Conservation (phyloP, 192 early-diverging fungal species). For the Backusella westeae region DNA sequence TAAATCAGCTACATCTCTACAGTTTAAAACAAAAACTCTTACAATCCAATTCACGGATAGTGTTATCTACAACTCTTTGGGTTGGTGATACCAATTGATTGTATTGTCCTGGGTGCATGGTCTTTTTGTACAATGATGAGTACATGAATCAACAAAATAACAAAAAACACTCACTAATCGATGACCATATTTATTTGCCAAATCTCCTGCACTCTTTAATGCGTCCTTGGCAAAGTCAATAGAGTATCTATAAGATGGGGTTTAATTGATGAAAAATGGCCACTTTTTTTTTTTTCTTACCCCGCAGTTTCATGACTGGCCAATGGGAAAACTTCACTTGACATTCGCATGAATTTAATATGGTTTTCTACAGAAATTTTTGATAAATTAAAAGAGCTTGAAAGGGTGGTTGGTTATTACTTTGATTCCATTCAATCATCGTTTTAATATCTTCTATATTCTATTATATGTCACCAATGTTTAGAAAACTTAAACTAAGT, state of each 20-base stretch:
- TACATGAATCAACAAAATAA: background rate
- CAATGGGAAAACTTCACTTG: conserved; percentile 48
- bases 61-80: conserved; percentile 31
- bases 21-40: background rate
- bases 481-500: background rate
- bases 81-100: conserved; percentile 42
- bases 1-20: background rate
- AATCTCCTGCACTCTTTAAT: conserved; percentile 32
- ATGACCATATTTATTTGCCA: conserved; percentile 41
- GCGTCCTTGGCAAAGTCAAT: conserved; percentile 39
- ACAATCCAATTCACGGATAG: conserved; percentile 39
- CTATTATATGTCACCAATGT: background rate
- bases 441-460: conserved; percentile 38
- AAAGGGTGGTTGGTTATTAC: background rate
- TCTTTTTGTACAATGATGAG: conserved; percentile 13
- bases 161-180: conserved; percentile 28
- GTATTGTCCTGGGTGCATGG: conserved; percentile 52
- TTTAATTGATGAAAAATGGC: background rate
- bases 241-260: conserved; percentile 11
- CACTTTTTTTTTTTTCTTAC: conserved; percentile 15
- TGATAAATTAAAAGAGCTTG: background rate
- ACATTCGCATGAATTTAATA: conserved; percentile 51
- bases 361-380: conserved; percentile 19
- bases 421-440: conserved; percentile 46
- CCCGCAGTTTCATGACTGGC: conserved; percentile 43